A percentile compares a stretch with the other conserved stretches of the same genome.
Evolutionary conservation across 768 basidiomycete species (phyloP).

Genomic region (Butyriboletus loyo): DNA sequence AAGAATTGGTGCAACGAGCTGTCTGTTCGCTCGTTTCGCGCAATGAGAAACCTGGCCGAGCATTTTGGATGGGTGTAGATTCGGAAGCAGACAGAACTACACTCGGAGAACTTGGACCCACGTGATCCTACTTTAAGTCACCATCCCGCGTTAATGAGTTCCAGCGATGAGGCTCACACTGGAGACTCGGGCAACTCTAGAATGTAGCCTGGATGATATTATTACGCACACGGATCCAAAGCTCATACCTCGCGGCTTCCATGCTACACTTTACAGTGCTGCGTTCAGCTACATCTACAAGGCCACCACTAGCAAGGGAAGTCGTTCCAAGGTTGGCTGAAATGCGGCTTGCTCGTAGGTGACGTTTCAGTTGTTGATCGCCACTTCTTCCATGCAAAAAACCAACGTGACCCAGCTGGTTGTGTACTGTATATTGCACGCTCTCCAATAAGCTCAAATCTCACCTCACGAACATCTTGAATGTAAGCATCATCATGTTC

Average conservation of each 20-base stretch:
- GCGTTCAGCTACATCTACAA: background rate
- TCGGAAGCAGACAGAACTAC: no score
- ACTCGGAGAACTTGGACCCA: no score
- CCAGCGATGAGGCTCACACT: background rate
- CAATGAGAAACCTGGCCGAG: slow-evolving; percentile 15
- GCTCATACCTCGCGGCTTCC: background rate
- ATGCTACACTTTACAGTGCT: background rate
- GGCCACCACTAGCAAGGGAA: background rate
- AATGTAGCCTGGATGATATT: background rate
- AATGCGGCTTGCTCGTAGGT: background rate
- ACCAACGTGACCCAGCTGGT: background rate
- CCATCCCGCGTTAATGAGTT: background rate
- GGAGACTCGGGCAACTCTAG: background rate
- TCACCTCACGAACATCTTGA: background rate
- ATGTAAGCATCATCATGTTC: background rate
- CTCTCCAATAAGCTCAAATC: background rate
- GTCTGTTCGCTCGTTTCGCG: slow-evolving; percentile 12
- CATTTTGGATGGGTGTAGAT: slow-evolving; percentile 9
- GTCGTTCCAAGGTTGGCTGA: background rate
- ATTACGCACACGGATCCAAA: background rate
- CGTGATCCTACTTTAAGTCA: background rate
- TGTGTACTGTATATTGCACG: background rate
- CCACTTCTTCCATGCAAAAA: background rate
- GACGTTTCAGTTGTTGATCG: background rate
- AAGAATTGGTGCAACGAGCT: slow-evolving; percentile 6